Base-by-base conservation (phyloP, 345 rosid genomes). In the Hirschfeldia incana region DNA sequence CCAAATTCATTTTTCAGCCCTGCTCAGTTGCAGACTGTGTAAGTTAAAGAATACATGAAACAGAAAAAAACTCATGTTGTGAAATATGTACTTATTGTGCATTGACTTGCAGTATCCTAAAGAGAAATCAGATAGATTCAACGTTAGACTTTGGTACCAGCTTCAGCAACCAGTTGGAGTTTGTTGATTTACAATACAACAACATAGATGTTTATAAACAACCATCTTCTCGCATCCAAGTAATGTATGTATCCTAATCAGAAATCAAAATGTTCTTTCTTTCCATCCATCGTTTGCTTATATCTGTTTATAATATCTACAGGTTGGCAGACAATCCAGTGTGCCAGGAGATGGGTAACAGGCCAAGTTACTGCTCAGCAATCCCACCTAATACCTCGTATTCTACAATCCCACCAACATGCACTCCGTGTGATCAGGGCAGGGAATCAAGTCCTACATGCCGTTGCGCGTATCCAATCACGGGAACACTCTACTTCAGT, bases 311-410 rank as follows among this genome's bases (percentile, higher is more conserved):
- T 58, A 6, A 72, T 58, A 6, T 79, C 11, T 74, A 86, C 92
- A 93, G 99, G 82, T 90, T 96, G 79, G 72, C 70, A 9, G 81
- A 27, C 13, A 93, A 93, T 77, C 98, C 89, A 16, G 75, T 88
- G 69, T 95, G 98, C 71, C 17, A 5, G 10, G 90, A 90, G 73
- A 16, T 79, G 0, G 90, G 83, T 65, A 36, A 39, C 21, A 4
- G 53, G 4, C 16, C 17, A 55, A 10, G 9, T 57, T 93, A 86
- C 76, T 95, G 99, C 84, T 74, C 17, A 8, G 12, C 71, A 62
- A 13, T 76, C 12, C 67, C 5, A n/a, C 60, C 75, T 29, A 74
- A 58, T 73, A 26, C 82, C 53, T 30, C 87, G 1, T 88, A 80
- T 67, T 37, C 80, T 8, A 89, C 98, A 1, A 82, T 76, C 2